Base-by-base conservation (phyloP, 1,139 yeast species). In the Sugiyamaella neomexicana region DNA sequence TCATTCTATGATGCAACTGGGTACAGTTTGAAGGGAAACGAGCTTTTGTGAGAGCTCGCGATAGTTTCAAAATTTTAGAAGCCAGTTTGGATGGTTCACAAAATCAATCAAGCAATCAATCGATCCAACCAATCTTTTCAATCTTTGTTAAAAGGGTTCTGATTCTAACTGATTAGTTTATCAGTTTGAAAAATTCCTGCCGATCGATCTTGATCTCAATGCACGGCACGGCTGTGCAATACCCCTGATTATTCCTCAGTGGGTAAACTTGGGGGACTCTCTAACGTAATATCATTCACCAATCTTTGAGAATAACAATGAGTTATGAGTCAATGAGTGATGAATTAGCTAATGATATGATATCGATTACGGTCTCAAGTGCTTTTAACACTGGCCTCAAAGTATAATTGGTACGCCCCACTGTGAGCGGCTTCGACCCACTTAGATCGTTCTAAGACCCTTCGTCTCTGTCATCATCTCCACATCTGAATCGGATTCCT, bases 161-260 rank as follows among this genome's bases (percentile, higher is more conserved):
- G 5, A 40, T 4, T 20, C 10, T 42, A 6, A 5, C 25, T 3
- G 25, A 20, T 20, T 20, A 20, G 25, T 16, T 15, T 16, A 29
- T 31, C 20, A n/a, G 20, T 37, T 15, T 45, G 49, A 45, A 45
- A 45, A 45, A 45, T 45, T 45, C 49, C 49, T 25, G 49, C 20
- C 17, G 49, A 45, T 45, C 49, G 20, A 27, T 42, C 46, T 27
- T 42, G 37, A 20, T 20, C 25, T 20, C 37, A 42, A 12, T 38
- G 41, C 7, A 36, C 6, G 15, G 46, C 46, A 32, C 47, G 47
- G 47, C 47, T 44, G 47, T 12, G 41, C 41, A 16, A 5, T 38
- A 16, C 41, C 41, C 41, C 41, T 38, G 41, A 23, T 38, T 36
- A n/a, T 36, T 15, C 17, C 39, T 36, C 16, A 8, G 13, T n/a